phyloP scores from a whole-genome alignment of 176 grass and related monocot genomes.

The Oryza glumipatula region DNA sequence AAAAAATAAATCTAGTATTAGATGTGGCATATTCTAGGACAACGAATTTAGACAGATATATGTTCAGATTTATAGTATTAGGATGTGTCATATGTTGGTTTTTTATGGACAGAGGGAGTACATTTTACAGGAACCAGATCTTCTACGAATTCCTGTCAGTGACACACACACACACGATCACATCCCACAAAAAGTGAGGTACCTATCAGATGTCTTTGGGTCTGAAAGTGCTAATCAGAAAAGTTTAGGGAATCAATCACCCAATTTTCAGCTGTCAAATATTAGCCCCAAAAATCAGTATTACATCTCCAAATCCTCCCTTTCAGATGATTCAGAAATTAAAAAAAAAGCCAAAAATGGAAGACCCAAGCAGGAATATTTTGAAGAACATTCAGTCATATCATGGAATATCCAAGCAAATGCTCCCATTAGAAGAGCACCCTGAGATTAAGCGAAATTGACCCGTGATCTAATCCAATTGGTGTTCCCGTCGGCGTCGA shows the following conservation, averaged over 20 bases:
- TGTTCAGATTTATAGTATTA: too few species aligned
- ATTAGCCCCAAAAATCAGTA: slow-evolving; percentile 25
- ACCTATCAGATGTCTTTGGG: slow-evolving; percentile 7
- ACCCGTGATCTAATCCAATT: not conserved
- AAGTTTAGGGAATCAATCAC: not conserved
- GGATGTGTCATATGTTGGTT: too few species aligned
- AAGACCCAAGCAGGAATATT: slow-evolving; percentile 32
- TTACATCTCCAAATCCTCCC: not conserved
- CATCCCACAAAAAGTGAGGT: slow-evolving; percentile 1
- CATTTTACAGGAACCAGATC: not conserved
- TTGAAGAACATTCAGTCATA: slow-evolving; percentile 39
- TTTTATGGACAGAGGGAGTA: too few species aligned
- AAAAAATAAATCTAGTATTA: too few species aligned
- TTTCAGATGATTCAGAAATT: not conserved
- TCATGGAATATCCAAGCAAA: slow-evolving; percentile 45
- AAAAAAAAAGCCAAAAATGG: not conserved
- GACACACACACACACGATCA: too few species aligned
- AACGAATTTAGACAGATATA: too few species aligned
- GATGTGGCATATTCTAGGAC: too few species aligned
- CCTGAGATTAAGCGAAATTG: slow-evolving; percentile 25
- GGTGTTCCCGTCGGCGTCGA: slow-evolving; percentile 17
- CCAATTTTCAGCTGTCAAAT: not conserved
- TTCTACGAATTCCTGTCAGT: not conserved
- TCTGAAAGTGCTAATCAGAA: slow-evolving; percentile 24
- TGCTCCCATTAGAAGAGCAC: slow-evolving; percentile 15